phyloP scores from a whole-genome alignment of 345 rosid genomes.

The Boechera divaricarpa region DNA sequence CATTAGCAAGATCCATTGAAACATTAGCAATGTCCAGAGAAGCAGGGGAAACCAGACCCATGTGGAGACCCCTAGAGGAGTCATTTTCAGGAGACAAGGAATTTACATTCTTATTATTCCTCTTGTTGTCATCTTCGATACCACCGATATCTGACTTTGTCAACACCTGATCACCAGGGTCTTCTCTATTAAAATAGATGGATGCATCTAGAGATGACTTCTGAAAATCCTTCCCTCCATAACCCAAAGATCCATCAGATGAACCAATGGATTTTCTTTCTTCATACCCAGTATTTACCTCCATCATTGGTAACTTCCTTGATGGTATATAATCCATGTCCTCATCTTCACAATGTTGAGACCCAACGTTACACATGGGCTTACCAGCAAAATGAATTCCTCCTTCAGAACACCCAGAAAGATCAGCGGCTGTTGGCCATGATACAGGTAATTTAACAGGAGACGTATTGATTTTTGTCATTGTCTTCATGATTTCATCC shows the following conservation, averaged over 20 bases:
- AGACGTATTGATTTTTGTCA: conserved; percentile 46
- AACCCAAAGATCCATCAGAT: conserved; percentile 42
- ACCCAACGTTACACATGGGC: conserved; percentile 35
- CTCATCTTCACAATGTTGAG: conserved; percentile 42
- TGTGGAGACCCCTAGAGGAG: conserved; percentile 31
- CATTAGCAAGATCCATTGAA: conserved; percentile 36
- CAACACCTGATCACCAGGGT: conserved; percentile 37
- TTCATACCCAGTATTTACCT: conserved; percentile 35
- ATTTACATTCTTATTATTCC: conserved; percentile 40
- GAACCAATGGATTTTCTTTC: conserved; percentile 43
- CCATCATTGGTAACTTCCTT: conserved; percentile 39
- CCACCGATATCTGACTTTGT: conserved; percentile 38
- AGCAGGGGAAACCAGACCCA: conserved; percentile 33
- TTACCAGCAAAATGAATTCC: not conserved
- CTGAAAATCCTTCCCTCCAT: conserved; percentile 46
- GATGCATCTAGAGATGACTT: conserved; percentile 42
- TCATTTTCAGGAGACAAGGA: conserved; percentile 43
- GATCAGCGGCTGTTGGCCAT: conserved; percentile 33
- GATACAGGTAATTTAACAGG: conserved; percentile 28
- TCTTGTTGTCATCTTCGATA: conserved; percentile 42
- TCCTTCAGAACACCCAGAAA: conserved; percentile 32
- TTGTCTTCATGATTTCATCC: conserved; percentile 58
- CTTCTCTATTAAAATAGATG: conserved; percentile 38
- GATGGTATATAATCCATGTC: conserved; percentile 43
- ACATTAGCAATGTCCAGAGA: conserved; percentile 37